phyloP scores from a whole-genome alignment of 2,329 filamentous ascomycete genomes.

The Chaetoscypha palmicola region DNA sequence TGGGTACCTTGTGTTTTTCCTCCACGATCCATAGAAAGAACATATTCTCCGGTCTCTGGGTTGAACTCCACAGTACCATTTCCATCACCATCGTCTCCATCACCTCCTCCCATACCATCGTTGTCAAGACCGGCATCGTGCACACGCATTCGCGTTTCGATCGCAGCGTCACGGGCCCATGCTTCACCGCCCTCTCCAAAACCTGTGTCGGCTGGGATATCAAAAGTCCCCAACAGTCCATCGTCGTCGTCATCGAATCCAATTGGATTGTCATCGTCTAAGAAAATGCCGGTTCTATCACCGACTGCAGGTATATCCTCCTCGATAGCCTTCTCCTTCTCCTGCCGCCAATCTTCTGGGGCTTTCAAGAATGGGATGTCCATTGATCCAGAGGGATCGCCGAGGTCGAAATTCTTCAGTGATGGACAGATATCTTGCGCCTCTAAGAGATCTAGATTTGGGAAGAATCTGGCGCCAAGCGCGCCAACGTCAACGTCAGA shows the following conservation, averaged over 20 bases:
- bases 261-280: constrained; percentile 77
- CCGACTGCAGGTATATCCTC: constrained; percentile 38
- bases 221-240: constrained; percentile 60
- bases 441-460: constrained; percentile 68
- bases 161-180: constrained; percentile 84
- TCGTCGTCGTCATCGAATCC: constrained; percentile 79
- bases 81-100: constrained; percentile 42
- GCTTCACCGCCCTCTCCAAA: constrained; percentile 96
- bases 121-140: constrained; percentile 55
- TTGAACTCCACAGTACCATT: constrained; percentile 50
- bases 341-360: constrained; percentile 74
- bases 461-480: constrained; percentile 77
- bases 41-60: constrained; percentile 63
- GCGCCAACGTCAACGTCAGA: constrained; percentile 72
- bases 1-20: constrained; percentile 60
- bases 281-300: constrained; percentile 71
- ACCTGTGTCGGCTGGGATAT: constrained; percentile 60
- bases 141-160: constrained; percentile 79
- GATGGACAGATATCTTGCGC: constrained; percentile 91
- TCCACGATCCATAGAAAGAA: constrained; percentile 70
- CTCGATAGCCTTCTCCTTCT: constrained; percentile 49
- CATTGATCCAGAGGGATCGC: constrained; percentile 74
- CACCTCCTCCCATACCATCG: constrained; percentile 46
- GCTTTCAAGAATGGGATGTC: constrained; percentile 91
- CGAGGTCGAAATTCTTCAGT: constrained; percentile 86